Evolutionary conservation across 2,329 filamentous ascomycete species (phyloP).

Genomic region (Penicillium corylophilum): DNA sequence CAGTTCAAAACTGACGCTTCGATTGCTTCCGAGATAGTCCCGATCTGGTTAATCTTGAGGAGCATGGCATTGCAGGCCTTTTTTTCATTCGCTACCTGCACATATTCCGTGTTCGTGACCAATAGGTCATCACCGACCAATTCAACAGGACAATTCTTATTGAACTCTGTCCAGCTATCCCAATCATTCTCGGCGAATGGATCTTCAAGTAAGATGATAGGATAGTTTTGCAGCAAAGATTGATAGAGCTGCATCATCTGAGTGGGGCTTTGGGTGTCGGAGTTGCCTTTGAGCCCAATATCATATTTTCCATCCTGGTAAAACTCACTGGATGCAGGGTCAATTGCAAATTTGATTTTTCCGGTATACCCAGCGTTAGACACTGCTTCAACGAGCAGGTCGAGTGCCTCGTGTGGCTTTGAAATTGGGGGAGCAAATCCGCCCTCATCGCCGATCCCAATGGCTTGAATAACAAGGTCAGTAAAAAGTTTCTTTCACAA

Average conservation of each 20-base stretch:
- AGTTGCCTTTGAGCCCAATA: constrained; percentile 38
- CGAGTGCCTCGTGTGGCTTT: constrained; percentile 34
- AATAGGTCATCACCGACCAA: constrained; percentile 46
- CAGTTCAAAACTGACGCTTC: constrained; percentile 37
- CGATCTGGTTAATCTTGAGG: constrained; percentile 48
- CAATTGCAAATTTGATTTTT: constrained; percentile 43
- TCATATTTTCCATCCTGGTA: constrained; percentile 36
- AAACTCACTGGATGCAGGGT: constrained; percentile 44
- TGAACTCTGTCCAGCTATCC: constrained; percentile 38
- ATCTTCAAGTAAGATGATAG: constrained; percentile 43
- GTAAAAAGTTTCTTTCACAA: not conserved
- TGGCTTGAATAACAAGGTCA: constrained; percentile 6
- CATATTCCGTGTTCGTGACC: constrained; percentile 40
- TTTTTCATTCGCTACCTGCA: constrained; percentile 36
- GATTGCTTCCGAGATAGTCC: constrained; percentile 43
- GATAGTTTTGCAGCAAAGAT: constrained; percentile 35
- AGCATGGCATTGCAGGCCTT: constrained; percentile 43
- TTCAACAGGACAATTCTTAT: constrained; percentile 34
- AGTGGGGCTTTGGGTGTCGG: constrained; percentile 21
- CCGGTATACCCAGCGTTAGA: constrained; percentile 28
- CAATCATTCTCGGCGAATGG: constrained; percentile 46
- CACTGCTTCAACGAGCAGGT: constrained; percentile 32
- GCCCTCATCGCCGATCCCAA: constrained; percentile 38
- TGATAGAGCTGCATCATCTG: constrained; percentile 34
- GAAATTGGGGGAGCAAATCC: constrained; percentile 40